Percentiles rank a stretch among this genome's conserved stretches.
phyloP scores from a whole-genome alignment of 129 eudicot genomes.

The Gnaphalium uliginosum region DNA sequence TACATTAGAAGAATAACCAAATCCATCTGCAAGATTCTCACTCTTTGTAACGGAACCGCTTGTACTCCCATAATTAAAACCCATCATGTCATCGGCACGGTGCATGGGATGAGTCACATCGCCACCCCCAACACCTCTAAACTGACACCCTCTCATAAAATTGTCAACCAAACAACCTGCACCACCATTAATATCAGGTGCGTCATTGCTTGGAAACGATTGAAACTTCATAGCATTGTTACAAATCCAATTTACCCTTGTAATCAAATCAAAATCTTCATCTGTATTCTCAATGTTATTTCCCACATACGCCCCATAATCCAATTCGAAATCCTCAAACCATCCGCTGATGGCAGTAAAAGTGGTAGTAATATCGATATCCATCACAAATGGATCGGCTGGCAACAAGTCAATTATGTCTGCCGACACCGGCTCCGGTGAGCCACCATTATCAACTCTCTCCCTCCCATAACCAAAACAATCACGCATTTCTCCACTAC shows the following conservation, averaged over 20 bases:
- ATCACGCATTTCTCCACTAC: conserved; percentile 33
- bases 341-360: conserved; percentile 71
- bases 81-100: conserved; percentile 12
- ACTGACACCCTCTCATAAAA: background rate
- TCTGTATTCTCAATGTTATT: conserved; percentile 29
- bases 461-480: conserved; percentile 48
- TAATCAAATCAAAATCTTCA: conserved; percentile 52
- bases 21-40: conserved; percentile 17
- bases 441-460: conserved; percentile 38
- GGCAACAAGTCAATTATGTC: conserved; percentile 75
- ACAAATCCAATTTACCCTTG: conserved; percentile 50
- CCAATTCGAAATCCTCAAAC: conserved; percentile 72
- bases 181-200: conserved; percentile 42
- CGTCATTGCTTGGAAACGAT: conserved; percentile 37
- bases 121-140: conserved; percentile 12
- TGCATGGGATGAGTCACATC: background rate
- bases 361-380: conserved; percentile 58
- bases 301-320: conserved; percentile 46
- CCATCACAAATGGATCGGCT: conserved; percentile 88
- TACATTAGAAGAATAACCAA: conserved; percentile 3
- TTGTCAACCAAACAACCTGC: conserved; percentile 19
- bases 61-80: conserved; percentile 31
- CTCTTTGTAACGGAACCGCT: conserved; percentile 11
- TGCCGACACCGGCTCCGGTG: conserved; percentile 40
- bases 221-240: conserved; percentile 46